A percentile compares a stretch with the other conserved stretches of the same genome.
Evolutionary conservation across 768 basidiomycete genomes (phyloP).

Genomic region (Trametes sanguinea): DNA sequence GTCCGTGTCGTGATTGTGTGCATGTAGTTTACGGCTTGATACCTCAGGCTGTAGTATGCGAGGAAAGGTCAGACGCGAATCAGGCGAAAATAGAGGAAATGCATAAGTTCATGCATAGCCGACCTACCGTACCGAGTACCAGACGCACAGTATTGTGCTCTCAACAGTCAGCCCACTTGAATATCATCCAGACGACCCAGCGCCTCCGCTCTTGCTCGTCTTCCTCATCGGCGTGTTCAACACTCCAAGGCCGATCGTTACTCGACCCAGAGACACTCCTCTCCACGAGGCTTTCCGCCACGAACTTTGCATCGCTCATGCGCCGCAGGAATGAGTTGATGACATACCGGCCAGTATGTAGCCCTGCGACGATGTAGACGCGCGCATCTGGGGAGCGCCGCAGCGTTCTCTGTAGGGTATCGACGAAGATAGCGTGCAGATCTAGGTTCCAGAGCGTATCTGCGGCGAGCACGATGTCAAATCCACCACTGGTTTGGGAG

Average conservation of each 20-base stretch:
- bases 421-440: constrained; percentile 53
- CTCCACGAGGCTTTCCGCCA: constrained; percentile 49
- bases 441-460: constrained; percentile 81
- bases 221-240: constrained; percentile 52
- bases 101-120: too few relatives aligned
- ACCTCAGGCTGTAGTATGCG: too few relatives aligned
- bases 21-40: too few relatives aligned
- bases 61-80: too few relatives aligned
- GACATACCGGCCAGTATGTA: constrained; percentile 78
- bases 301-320: constrained; percentile 44
- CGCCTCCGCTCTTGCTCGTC: constrained; percentile 67
- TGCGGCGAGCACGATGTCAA: constrained; percentile 70
- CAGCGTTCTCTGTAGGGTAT: constrained; percentile 52
- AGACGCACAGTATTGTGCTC: background rate
- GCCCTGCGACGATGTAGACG: constrained; percentile 66
- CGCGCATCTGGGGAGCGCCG: constrained; percentile 46
- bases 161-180: constrained; percentile 24
- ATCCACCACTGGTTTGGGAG: constrained; percentile 33
- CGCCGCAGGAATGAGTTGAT: constrained; percentile 59
- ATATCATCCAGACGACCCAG: constrained; percentile 69
- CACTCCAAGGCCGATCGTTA: constrained; percentile 50
- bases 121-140: background rate
- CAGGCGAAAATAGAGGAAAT: too few relatives aligned
- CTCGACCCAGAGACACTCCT: constrained; percentile 43
- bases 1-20: constrained; percentile 5